phyloP scores from a whole-genome alignment of 352 stramenopile species.

The Blastocystis hominis region DNA sequence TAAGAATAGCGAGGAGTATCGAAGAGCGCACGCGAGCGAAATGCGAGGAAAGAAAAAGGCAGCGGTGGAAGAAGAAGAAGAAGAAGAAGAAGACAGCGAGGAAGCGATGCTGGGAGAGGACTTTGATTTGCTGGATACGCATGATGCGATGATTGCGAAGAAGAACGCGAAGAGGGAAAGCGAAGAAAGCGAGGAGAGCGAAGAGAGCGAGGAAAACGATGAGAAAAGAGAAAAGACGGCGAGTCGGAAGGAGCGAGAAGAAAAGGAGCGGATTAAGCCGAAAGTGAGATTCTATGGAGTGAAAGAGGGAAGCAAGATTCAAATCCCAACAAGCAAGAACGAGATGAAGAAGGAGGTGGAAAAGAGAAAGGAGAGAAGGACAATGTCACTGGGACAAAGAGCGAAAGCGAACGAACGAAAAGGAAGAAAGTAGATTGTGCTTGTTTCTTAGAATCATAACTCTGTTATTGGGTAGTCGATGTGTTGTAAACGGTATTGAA shows the following conservation, averaged over 20 bases:
- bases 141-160: conserved; percentile 63
- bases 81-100: neutral
- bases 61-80: neutral
- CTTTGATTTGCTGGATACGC: conserved; percentile 62
- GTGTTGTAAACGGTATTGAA: too few relatives aligned
- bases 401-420: conserved; percentile 2
- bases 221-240: too few relatives aligned
- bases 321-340: neutral
- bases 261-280: conserved; percentile 22
- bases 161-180: conserved; percentile 64
- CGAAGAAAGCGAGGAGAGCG: conserved; percentile 66
- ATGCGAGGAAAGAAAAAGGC: neutral
- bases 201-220: neutral
- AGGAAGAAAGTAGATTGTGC: neutral
- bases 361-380: conserved; percentile 30
- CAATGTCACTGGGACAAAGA: conserved; percentile 1
- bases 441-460: neutral
- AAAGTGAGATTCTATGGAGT: conserved; percentile 42
- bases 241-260: neutral
- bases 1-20: conserved; percentile 86
- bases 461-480: too few relatives aligned
- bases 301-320: conserved; percentile 35
- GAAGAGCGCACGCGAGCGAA: conserved; percentile 83
- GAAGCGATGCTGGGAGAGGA: neutral
- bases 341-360: conserved; percentile 49